Percentiles rank a stretch among this genome's conserved stretches.
Evolutionary conservation across 768 basidiomycete genomes (phyloP).

Genomic region (Artomyces pyxidatus): DNA sequence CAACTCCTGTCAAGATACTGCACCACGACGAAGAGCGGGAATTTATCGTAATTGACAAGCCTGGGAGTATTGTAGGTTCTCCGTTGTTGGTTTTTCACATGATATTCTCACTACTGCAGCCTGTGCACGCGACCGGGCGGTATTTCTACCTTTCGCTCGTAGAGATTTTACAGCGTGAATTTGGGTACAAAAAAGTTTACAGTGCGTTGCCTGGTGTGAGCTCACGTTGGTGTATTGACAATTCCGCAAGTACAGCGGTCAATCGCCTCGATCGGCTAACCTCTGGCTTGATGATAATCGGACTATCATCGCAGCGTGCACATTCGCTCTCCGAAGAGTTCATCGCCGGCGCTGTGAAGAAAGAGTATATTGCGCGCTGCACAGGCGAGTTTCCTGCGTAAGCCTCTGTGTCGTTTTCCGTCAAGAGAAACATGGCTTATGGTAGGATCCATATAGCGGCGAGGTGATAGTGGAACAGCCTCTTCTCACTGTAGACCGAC

Average conservation of each 20-base stretch:
- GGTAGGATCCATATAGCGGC: conserved; percentile 36
- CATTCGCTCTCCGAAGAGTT: conserved; percentile 74
- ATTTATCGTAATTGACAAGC: conserved; percentile 93
- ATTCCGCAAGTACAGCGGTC: conserved; percentile 52
- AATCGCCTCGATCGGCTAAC: conserved; percentile 93
- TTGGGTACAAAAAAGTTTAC: conserved; percentile 74
- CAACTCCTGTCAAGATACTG: conserved; percentile 72
- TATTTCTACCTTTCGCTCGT: conserved; percentile 85
- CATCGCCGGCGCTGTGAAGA: conserved; percentile 68
- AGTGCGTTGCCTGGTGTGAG: conserved; percentile 42
- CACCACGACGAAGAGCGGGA: conserved; percentile 69
- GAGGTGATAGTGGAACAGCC: conserved; percentile 83
- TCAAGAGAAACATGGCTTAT: neutral
- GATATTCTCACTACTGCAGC: conserved; percentile 35
- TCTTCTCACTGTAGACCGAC: conserved; percentile 85
- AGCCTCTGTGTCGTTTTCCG: conserved; percentile 25
- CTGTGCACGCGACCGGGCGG: conserved; percentile 87
- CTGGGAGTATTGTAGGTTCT: conserved; percentile 84
- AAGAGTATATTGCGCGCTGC: conserved; percentile 89
- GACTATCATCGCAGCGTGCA: conserved; percentile 63
- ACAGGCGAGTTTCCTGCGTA: conserved; percentile 81
- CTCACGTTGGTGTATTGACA: neutral
- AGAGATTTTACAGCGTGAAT: conserved; percentile 78
- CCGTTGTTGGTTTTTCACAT: conserved; percentile 4
- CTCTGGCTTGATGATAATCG: conserved; percentile 91